Conservation (phyloP, 768 basidiomycete species). For the Pholiota microspora region DNA sequence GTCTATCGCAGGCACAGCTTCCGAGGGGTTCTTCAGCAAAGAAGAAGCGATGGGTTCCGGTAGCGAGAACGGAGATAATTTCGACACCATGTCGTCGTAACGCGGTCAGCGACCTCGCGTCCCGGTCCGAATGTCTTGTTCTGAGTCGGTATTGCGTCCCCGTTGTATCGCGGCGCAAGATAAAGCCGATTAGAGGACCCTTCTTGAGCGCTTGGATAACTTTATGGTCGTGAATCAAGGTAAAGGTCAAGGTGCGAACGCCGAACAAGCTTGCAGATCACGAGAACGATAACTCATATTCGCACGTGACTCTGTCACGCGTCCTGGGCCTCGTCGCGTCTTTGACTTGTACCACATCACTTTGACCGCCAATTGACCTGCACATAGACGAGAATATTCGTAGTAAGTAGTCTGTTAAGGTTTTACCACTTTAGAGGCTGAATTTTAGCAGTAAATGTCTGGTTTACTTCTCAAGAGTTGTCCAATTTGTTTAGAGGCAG, state of each 20-base stretch:
- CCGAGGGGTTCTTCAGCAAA: constrained; percentile 62
- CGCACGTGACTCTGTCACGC: constrained; percentile 16
- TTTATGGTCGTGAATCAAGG: constrained; percentile 28
- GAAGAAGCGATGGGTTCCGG: constrained; percentile 53
- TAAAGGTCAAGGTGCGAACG: constrained; percentile 39
- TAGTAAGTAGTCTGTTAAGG: too few species aligned
- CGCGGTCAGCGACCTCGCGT: constrained; percentile 16
- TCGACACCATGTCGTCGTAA: constrained; percentile 54
- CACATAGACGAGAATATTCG: too few species aligned
- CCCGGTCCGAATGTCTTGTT: background rate
- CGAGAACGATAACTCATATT: constrained; percentile 20
- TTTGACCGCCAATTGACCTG: background rate
- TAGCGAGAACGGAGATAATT: constrained; percentile 46
- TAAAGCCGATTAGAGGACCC: constrained; percentile 10
- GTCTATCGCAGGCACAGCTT: constrained; percentile 66
- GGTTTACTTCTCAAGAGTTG: background rate
- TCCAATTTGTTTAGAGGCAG: background rate
- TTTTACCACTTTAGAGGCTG: background rate
- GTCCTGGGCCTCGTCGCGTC: background rate
- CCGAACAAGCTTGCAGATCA: constrained; percentile 31
- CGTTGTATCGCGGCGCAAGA: background rate
- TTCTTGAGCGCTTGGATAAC: constrained; percentile 20
- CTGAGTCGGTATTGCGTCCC: background rate
- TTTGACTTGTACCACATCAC: background rate
- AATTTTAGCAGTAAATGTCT: background rate